Evolutionary conservation across 2,329 filamentous ascomycete species (phyloP), one percentile per base, ranked within the genome.

Genomic region (Phyllosticta citriasiana): DNA sequence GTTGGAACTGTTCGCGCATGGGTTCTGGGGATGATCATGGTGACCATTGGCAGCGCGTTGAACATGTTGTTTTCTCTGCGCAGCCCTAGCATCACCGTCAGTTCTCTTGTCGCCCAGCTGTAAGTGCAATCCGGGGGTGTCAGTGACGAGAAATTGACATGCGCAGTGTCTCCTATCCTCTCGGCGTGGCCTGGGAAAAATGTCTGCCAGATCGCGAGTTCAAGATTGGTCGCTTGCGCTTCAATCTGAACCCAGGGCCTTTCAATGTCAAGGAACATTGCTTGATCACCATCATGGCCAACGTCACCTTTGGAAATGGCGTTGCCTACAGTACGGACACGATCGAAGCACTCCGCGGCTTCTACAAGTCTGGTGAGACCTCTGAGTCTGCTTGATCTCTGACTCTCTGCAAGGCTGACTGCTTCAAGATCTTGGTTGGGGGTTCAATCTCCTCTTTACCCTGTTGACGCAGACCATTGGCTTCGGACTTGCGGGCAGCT

Each of bases 181-280:
- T 61, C 2, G 60, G 57, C 74, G 76, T 26, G 72, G 82, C 57
- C 81, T 82, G 35, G 74, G 78, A 40, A 75, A 75, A 25, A 84
- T 12, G 12, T 8, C 81, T 80, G 82, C 84, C 63, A 67, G 80
- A 56, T 66, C 84, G 63, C 10, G 40, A 55, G 33, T 62, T 62
- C 51, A 40, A 55, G 2, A 2, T 55, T 24, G 54, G 57, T 25
- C 50, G 60, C 8, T 14, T 55, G 14, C 35, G 54, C 16, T 62
- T 54, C 25, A 54, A 25, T 65, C 72, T 85, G 22, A 79, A 79
- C 78, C 72, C 82, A 0, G 82, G 82, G 14, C 80, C 78, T 14
- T 85, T 85, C 73, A 85, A 84, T 71, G 80, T 79, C 70, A 85
- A 85, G 73, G 83, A 85, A 68, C 82, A 85, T 66, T 80, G 83